Evolutionary conservation across 805 yeast genomes (phyloP), one percentile per base, ranked within the genome.

Genomic region (Nakazawaea holstii): DNA sequence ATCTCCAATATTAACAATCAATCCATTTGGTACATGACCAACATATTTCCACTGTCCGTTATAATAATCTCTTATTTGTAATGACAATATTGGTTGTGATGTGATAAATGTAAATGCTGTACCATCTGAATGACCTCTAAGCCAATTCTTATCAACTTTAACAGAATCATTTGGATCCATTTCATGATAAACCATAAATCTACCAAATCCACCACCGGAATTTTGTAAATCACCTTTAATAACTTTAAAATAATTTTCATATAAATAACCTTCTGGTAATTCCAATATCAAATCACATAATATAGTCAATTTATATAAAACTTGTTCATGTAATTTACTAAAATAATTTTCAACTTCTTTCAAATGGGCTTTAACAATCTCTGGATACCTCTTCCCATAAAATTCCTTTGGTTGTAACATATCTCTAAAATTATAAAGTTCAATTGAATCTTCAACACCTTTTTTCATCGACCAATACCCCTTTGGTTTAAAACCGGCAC

Each of bases 71-170:
- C n/a, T n/a, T n/a, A n/a, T n/a, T n/a, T n/a, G n/a, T n/a, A n/a
- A n/a, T n/a, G n/a, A n/a, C n/a, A n/a, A n/a, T n/a, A n/a, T n/a
- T n/a, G n/a, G n/a, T n/a, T n/a, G n/a, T n/a, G n/a, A n/a, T n/a
- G n/a, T n/a, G n/a, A n/a, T n/a, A n/a, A n/a, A n/a, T n/a, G n/a
- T n/a, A n/a, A n/a, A n/a, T n/a, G n/a, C n/a, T n/a, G n/a, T n/a
- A n/a, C n/a, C n/a, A n/a, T 74, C 79, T 28, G 74, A 67, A 51
- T 74, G 79, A 2, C 79, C 79, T 41, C 77, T 61, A 28, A 74
- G 58, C 70, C 71, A 72, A 2, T 72, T 72, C 28, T 63, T 59
- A 8, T 62, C 64, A 0, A 76, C 70, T 39, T 60, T 56, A 17
- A 54, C 38, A 8, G 59, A 59, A 15, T 64, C 63, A 6, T 59